Percentiles rank a stretch among this genome's conserved stretches.
These are phyloP conservation scores for Fusarium beomiforme DNA, from an alignment of 2,329 filamentous ascomycete species.

Conservation along the genomic window DNA sequence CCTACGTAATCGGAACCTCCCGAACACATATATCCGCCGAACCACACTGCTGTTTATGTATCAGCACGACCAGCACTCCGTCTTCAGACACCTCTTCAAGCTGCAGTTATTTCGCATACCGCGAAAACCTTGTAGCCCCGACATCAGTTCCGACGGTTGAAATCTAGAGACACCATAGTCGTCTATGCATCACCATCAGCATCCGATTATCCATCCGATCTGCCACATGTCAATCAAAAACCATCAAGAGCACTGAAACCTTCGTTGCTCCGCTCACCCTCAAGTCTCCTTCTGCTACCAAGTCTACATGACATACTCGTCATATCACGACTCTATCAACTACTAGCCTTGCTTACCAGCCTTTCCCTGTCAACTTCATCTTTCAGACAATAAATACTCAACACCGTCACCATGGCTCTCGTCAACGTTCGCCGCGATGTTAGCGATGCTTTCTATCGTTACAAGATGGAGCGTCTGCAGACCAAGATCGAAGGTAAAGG, in stretches of 20 bases:
- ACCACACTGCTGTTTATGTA: conserved; percentile 85
- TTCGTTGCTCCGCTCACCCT: conserved; percentile 53
- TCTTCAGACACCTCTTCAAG: conserved; percentile 95
- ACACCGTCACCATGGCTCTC: conserved; percentile 84
- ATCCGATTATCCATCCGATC: conserved; percentile 58
- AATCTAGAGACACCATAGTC: conserved; percentile 53
- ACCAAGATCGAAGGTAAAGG: conserved; percentile 99
- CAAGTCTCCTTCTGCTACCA: conserved; percentile 47
- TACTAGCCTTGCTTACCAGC: conserved; percentile 31
- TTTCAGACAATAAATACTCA: conserved; percentile 30
- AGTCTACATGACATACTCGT: conserved; percentile 53
- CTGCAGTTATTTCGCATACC: conserved; percentile 97
- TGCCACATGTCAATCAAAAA: conserved; percentile 66
- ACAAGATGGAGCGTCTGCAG: conserved; percentile 99
- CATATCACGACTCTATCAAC: conserved; percentile 31
- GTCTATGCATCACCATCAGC: conserved; percentile 67
- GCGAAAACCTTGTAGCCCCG: conserved; percentile 91
- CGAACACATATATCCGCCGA: conserved; percentile 47
- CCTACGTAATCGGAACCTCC: conserved; percentile 33
- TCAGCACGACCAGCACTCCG: conserved; percentile 91
- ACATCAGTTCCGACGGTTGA: conserved; percentile 95
- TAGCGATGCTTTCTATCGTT: conserved; percentile 98
- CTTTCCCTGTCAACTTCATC: conserved; percentile 28
- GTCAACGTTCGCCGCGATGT: conserved; percentile 99
- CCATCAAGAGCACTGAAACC: conserved; percentile 65